Conservation (phyloP, 2,329 filamentous ascomycete species). For the Aureobasidium subglaciale region DNA sequence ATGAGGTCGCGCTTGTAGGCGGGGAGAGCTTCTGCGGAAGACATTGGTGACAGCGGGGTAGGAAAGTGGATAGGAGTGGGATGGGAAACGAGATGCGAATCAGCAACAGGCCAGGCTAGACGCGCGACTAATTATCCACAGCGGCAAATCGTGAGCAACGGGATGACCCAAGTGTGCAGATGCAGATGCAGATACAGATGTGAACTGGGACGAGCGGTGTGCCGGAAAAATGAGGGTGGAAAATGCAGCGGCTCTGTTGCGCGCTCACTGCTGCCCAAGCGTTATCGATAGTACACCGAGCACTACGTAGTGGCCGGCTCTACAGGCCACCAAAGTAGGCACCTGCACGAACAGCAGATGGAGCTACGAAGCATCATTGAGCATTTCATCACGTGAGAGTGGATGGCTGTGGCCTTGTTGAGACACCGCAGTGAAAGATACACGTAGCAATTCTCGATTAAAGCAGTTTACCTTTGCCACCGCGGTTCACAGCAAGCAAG, state of each 20-base stretch:
- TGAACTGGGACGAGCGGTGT: slow-evolving; percentile 3
- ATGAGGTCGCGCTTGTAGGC: slow-evolving; percentile 69
- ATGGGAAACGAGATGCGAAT: slow-evolving; percentile 7
- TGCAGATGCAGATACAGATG: not conserved
- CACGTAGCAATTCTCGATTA: not conserved
- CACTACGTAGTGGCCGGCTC: not conserved
- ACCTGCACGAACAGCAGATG: not conserved
- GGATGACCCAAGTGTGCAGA: not conserved
- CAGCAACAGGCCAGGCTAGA: slow-evolving; percentile 3
- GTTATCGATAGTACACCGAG: slow-evolving; percentile 2
- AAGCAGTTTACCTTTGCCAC: slow-evolving; percentile 10
- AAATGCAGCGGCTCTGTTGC: not conserved
- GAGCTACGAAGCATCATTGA: not conserved
- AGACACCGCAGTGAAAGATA: slow-evolving; percentile 9
- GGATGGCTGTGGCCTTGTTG: not conserved
- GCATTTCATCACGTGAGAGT: not conserved
- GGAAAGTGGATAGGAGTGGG: slow-evolving; percentile 9
- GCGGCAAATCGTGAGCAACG: slow-evolving; percentile 11
- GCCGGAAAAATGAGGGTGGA: not conserved
- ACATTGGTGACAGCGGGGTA: slow-evolving; percentile 17
- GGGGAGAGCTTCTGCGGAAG: slow-evolving; percentile 19
- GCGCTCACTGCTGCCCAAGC: slow-evolving; percentile 3
- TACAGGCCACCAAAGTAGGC: not conserved
- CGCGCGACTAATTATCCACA: slow-evolving; percentile 9
- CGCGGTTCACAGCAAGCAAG: slow-evolving; percentile 4